These are phyloP conservation scores for Rhizoclosmatium sp. DNA, from an alignment of 192 early-diverging fungal genomes.

Conservation along the genomic window DNA sequence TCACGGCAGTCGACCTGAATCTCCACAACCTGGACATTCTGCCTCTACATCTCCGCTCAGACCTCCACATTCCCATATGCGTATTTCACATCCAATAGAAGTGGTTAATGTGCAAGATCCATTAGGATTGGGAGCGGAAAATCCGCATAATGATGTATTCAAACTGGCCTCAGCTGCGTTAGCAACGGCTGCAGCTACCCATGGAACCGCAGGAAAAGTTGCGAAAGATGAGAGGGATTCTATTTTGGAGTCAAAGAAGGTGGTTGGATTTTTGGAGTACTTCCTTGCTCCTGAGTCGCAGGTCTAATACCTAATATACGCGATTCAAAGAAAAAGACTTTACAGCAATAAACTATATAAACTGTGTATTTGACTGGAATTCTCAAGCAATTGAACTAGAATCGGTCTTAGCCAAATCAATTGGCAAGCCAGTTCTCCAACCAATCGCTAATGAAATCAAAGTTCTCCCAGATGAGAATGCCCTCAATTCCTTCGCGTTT, in stretches of 20 bases:
- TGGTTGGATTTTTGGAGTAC: conserved; percentile 40
- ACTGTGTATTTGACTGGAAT: too few species aligned
- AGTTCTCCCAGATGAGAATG: conserved; percentile 63
- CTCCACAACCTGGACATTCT: background rate
- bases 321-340: too few species aligned
- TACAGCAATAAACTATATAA: too few species aligned
- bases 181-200: background rate
- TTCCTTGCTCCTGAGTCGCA: conserved; percentile 29
- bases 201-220: background rate
- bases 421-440: conserved; percentile 7
- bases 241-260: conserved; percentile 7
- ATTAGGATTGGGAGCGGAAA: background rate
- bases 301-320: too few species aligned
- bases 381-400: too few species aligned
- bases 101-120: conserved; percentile 16
- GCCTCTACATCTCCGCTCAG: conserved; percentile 3
- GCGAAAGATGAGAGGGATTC: background rate
- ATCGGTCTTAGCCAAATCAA: too few species aligned
- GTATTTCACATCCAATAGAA: conserved; percentile 42
- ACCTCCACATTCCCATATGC: conserved; percentile 29
- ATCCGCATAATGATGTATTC: background rate
- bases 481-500: conserved; percentile 58
- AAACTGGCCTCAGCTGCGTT: background rate
- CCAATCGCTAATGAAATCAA: conserved; percentile 52
- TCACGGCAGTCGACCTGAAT: conserved; percentile 7